These are phyloP conservation scores for Alloteropsis angusta DNA, from an alignment of 202 grass and related monocot species.

Conservation along the genomic window DNA sequence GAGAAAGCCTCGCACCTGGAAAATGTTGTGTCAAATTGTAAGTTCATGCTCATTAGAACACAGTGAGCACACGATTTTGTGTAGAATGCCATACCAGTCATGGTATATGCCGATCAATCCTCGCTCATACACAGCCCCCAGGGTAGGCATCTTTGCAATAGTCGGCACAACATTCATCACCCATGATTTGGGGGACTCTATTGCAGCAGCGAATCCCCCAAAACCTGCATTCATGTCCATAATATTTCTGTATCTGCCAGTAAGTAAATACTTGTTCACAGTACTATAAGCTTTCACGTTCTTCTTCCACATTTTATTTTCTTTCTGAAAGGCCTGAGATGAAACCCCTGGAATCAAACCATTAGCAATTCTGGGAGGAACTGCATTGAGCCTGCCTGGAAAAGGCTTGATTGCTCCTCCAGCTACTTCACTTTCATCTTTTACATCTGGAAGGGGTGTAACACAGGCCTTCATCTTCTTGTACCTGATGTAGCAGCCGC, in stretches of 20 bases:
- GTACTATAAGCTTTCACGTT: conserved; percentile 86
- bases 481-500: conserved; percentile 45
- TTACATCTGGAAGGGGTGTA: conserved; percentile 71
- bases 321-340: conserved; percentile 57
- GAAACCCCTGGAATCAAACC: conserved; percentile 59
- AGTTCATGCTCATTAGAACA: neutral
- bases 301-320: conserved; percentile 92
- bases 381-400: conserved; percentile 71
- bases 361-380: conserved; percentile 87
- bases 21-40: neutral
- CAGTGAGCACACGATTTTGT: neutral
- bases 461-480: conserved; percentile 91
- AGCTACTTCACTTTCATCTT: conserved; percentile 59
- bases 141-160: conserved; percentile 46
- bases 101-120: conserved; percentile 98
- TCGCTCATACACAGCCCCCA: conserved; percentile 82
- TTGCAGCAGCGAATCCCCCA: conserved; percentile 78
- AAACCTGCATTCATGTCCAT: conserved; percentile 95
- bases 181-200: conserved; percentile 83
- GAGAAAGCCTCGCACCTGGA: conserved; percentile 96
- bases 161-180: conserved; percentile 98
- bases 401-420: conserved; percentile 81
- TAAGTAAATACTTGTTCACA: conserved; percentile 87
- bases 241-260: conserved; percentile 86
- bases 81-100: conserved; percentile 61